Evolutionary conservation across 768 basidiomycete species (phyloP).

Genomic region (Sporobolomyces phaffii): DNA sequence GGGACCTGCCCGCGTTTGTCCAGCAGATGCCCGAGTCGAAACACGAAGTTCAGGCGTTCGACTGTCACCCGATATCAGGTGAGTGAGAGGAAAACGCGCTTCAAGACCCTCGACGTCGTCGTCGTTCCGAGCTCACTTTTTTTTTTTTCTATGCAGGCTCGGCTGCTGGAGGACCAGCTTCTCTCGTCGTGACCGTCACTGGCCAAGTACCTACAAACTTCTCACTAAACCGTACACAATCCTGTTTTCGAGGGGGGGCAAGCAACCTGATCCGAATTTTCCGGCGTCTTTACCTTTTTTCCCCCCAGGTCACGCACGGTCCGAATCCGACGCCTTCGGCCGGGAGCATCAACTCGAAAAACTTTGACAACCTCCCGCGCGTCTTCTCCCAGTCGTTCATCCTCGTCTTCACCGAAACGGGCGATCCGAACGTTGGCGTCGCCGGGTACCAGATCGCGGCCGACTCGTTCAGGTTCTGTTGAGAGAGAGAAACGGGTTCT

Average conservation of each 20-base stretch:
- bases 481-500: neutral
- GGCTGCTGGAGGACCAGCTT: constrained; percentile 5
- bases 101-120: neutral
- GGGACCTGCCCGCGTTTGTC: constrained; percentile 22
- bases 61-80: constrained; percentile 38
- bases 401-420: constrained; percentile 7
- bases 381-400: constrained; percentile 37
- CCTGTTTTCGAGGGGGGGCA: no score
- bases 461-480: constrained; percentile 33
- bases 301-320: constrained; percentile 30
- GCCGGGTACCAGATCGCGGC: constrained; percentile 23
- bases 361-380: constrained; percentile 34
- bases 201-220: constrained; percentile 14
- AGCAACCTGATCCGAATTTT: no score
- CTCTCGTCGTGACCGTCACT: constrained; percentile 34
- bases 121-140: no score
- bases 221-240: no score
- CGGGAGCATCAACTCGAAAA: constrained; percentile 11
- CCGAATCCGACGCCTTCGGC: constrained; percentile 17
- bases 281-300: no score
- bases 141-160: constrained; percentile 24
- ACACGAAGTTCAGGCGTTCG: constrained; percentile 33
- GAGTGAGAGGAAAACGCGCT: neutral
- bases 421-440: neutral
- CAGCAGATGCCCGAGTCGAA: constrained; percentile 22